A percentile compares a stretch with the other conserved stretches of the same genome.
Evolutionary conservation across 495 filamentous ascomycete species (phyloP).

Genomic region (Xylaria bambusicola): DNA sequence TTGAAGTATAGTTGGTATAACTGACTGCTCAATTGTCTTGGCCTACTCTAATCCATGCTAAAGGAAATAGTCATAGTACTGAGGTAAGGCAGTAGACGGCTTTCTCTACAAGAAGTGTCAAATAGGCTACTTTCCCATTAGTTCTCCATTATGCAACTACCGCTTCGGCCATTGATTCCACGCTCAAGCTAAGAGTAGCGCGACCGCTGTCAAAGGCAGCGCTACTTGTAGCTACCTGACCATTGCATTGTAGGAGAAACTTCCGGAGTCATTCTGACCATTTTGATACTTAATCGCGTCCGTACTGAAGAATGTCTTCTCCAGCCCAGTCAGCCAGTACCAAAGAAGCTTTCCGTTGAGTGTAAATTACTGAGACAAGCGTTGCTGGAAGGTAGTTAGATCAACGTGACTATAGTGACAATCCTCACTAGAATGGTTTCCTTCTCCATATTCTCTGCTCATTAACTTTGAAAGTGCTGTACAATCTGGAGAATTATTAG

Average conservation of each 20-base stretch:
- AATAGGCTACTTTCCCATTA: too few species aligned
- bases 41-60: too few species aligned
- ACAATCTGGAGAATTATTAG: conserved; percentile 27
- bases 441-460: conserved; percentile 39
- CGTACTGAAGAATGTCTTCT: conserved; percentile 48
- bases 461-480: conserved; percentile 38
- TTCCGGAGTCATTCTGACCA: conserved; percentile 23
- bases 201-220: conserved; percentile 37
- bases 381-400: conserved; percentile 47
- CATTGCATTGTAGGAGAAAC: conserved; percentile 43
- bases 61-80: too few species aligned
- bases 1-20: too few species aligned
- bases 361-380: conserved; percentile 43
- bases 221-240: conserved; percentile 46
- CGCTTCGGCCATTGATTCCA: conserved; percentile 1
- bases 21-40: too few species aligned
- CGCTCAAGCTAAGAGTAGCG: neutral
- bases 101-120: too few species aligned
- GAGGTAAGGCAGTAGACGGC: too few species aligned
- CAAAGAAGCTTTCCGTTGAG: conserved; percentile 1
- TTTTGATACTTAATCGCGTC: conserved; percentile 47
- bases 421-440: conserved; percentile 44
- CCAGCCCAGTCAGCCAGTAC: neutral
- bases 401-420: conserved; percentile 42
- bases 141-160: too few species aligned